Conservation (phyloP, 305 asterid species). For the Euphrasia arctica region DNA sequence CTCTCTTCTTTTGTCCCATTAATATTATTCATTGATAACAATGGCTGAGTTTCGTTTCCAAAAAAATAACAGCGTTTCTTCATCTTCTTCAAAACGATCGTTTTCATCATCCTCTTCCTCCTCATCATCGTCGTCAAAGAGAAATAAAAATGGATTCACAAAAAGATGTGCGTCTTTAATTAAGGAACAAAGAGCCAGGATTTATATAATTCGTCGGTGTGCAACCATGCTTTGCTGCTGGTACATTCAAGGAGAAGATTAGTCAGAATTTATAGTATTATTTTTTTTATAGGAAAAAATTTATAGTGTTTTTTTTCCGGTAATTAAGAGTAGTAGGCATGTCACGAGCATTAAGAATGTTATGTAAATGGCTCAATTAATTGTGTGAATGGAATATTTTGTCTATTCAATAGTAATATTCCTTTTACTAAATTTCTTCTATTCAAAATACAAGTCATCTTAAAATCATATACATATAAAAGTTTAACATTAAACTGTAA, state of each 20-base stretch:
- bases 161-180: conserved; percentile 70
- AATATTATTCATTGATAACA: neutral
- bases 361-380: conserved; percentile 21
- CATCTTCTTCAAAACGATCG: conserved; percentile 37
- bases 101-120: conserved; percentile 5
- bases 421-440: too few species aligned
- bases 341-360: too few species aligned
- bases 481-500: too few species aligned
- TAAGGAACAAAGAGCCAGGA: conserved; percentile 73
- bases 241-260: conserved; percentile 87
- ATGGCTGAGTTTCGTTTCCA: conserved; percentile 50
- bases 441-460: too few species aligned
- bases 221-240: conserved; percentile 89
- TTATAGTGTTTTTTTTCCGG: too few species aligned
- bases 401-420: too few species aligned
- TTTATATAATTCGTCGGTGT: conserved; percentile 83
- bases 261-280: neutral
- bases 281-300: too few species aligned
- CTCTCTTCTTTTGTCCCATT: neutral
- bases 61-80: conserved; percentile 11
- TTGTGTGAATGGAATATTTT: neutral
- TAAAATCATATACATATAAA: too few species aligned
- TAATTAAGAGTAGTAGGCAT: too few species aligned
- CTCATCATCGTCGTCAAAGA: conserved; percentile 21
- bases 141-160: conserved; percentile 48